Conservation (phyloP, 2,329 filamentous ascomycete species). For the Fusarium torulosum region DNA sequence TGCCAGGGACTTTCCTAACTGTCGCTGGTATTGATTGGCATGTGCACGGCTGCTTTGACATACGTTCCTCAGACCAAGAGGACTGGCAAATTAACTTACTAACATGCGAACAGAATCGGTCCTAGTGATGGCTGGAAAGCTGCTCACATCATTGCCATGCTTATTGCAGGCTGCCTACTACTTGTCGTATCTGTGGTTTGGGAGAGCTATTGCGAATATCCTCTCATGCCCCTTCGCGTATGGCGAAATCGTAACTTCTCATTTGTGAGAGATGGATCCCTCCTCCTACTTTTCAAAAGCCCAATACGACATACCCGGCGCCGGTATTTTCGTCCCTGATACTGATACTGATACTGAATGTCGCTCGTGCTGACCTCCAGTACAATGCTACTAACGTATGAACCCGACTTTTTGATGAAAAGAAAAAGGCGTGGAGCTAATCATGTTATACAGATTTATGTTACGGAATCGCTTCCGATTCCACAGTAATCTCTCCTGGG, state of each 20-base stretch:
- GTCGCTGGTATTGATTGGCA: too few relatives aligned
- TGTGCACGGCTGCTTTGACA: too few relatives aligned
- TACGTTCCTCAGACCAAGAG: too few relatives aligned
- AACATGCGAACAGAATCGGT: slow-evolving; percentile 31
- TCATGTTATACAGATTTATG: slow-evolving; percentile 63
- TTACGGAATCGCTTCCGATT: slow-evolving; percentile 72
- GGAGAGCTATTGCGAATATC: slow-evolving; percentile 66
- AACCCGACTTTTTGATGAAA: not conserved
- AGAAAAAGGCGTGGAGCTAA: slow-evolving; percentile 3
- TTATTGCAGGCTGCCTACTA: too few relatives aligned
- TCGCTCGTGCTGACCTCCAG: slow-evolving; percentile 76
- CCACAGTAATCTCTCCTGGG: slow-evolving; percentile 75
- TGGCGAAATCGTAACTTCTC: too few relatives aligned
- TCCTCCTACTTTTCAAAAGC: slow-evolving; percentile 57
- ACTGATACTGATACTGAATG: too few relatives aligned
- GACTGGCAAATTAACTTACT: too few relatives aligned
- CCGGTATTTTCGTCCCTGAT: slow-evolving; percentile 73
- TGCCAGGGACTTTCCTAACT: too few relatives aligned
- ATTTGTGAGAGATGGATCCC: too few relatives aligned
- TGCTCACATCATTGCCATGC: too few relatives aligned
- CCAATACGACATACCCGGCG: slow-evolving; percentile 68
- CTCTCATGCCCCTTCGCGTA: not conserved
- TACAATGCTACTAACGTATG: slow-evolving; percentile 77
- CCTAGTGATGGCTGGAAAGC: too few relatives aligned
- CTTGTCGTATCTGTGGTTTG: slow-evolving; percentile 71